Evolutionary conservation across 768 basidiomycete genomes (phyloP).

Genomic region (Trametes cubensis): DNA sequence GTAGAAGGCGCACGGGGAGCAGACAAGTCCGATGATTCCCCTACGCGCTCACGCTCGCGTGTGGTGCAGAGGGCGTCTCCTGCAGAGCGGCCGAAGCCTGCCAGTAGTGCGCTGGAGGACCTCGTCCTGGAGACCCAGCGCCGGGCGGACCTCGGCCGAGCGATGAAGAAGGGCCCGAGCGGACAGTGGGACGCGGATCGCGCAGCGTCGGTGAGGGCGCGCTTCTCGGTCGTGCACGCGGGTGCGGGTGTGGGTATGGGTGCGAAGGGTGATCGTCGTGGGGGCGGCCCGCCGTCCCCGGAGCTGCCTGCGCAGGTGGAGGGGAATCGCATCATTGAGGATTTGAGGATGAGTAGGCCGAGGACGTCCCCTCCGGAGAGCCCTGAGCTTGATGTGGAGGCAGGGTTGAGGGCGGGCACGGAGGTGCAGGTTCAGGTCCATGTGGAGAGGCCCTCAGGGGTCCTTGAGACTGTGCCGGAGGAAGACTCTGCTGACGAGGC

Average conservation of each 20-base stretch:
- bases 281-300: not conserved
- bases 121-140: not conserved
- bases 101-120: not conserved
- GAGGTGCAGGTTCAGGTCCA: too few relatives aligned
- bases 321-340: slow-evolving; percentile 1
- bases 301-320: not conserved
- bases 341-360: not conserved
- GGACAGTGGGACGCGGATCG: not conserved
- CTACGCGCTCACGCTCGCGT: slow-evolving; percentile 7
- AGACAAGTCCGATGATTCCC: not conserved
- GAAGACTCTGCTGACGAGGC: too few relatives aligned
- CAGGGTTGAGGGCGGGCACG: too few relatives aligned
- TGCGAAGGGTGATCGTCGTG: not conserved
- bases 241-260: too few relatives aligned
- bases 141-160: not conserved
- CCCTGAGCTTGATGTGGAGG: not conserved
- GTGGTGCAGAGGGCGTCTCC: not conserved
- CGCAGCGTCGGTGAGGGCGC: not conserved
- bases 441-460: too few relatives aligned
- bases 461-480: too few relatives aligned
- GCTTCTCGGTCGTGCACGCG: slow-evolving; percentile 5
- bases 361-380: not conserved
- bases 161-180: not conserved
- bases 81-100: not conserved
- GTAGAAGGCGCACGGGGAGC: not conserved